Conservation (phyloP, 2,329 filamentous ascomycete species). For the Arthrobotrys entomopaga region DNA sequence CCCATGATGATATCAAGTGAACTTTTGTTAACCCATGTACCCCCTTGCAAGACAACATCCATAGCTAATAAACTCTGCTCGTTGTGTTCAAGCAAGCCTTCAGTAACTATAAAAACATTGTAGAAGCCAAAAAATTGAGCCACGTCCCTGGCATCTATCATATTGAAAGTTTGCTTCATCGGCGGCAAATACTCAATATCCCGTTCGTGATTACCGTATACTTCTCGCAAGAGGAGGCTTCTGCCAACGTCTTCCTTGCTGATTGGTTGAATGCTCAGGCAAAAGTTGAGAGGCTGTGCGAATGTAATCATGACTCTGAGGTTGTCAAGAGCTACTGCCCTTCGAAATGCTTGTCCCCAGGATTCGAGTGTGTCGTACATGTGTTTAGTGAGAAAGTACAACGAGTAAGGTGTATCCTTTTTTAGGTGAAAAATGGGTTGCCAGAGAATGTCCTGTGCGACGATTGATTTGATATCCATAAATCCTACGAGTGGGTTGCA, state of each 20-base stretch:
- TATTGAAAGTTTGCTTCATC: neutral
- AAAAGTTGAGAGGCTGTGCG: neutral
- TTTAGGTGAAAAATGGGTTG: too few relatives aligned
- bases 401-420: too few relatives aligned
- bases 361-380: neutral
- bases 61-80: constrained; percentile 1
- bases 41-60: neutral
- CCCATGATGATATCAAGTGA: too few relatives aligned
- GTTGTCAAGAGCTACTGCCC: constrained; percentile 1
- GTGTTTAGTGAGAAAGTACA: neutral
- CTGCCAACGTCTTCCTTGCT: neutral
- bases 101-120: constrained; percentile 2
- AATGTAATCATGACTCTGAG: neutral
- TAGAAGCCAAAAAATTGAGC: neutral
- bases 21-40: too few relatives aligned
- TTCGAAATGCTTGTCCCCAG: constrained; percentile 3
- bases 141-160: constrained; percentile 3
- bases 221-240: constrained; percentile 3
- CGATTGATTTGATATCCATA: neutral
- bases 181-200: neutral
- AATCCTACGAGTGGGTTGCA: constrained; percentile 4
- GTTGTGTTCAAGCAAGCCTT: neutral
- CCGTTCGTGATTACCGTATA: constrained; percentile 5
- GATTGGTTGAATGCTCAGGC: neutral
- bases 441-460: neutral